These are phyloP conservation scores for Boletus rubescentipes DNA, from an alignment of 768 basidiomycete species.

Conservation along the genomic window DNA sequence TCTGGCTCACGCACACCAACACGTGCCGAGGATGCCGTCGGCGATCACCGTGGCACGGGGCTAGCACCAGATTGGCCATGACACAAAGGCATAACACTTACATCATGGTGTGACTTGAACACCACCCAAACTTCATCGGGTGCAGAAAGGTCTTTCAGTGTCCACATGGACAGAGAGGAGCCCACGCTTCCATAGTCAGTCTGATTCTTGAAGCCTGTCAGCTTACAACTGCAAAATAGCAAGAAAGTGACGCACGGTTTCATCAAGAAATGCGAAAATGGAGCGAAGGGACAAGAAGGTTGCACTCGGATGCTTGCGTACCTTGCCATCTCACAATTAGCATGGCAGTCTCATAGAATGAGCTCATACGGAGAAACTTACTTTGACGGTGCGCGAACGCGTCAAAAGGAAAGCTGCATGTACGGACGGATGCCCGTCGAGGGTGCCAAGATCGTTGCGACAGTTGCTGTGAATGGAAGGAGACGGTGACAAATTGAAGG, in stretches of 20 bases:
- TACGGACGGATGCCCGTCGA: slow-evolving; percentile 4
- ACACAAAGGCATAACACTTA: slow-evolving; percentile 31
- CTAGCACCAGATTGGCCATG: neutral
- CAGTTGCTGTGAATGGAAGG: slow-evolving; percentile 8
- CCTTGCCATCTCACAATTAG: slow-evolving; percentile 15
- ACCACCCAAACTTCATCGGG: slow-evolving; percentile 52
- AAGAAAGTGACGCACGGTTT: slow-evolving; percentile 16
- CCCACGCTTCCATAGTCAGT: slow-evolving; percentile 1
- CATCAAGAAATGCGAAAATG: slow-evolving; percentile 23
- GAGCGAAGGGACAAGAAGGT: slow-evolving; percentile 27
- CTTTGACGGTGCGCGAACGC: slow-evolving; percentile 54
- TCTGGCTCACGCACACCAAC: slow-evolving; percentile 18
- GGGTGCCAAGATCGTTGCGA: slow-evolving; percentile 4
- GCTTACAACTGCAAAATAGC: neutral
- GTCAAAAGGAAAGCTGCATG: slow-evolving; percentile 46
- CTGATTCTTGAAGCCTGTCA: slow-evolving; percentile 15
- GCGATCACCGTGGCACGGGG: slow-evolving; percentile 7
- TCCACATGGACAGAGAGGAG: slow-evolving; percentile 50
- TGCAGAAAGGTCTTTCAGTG: slow-evolving; percentile 36
- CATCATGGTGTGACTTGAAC: slow-evolving; percentile 61
- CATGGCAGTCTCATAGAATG: neutral
- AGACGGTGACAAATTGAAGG: slow-evolving; percentile 33
- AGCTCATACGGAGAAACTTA: slow-evolving; percentile 28
- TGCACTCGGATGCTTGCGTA: slow-evolving; percentile 23
- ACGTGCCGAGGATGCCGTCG: neutral